phyloP scores from a whole-genome alignment of 139 green algal genomes.

The Axilococcus clingmanii region DNA sequence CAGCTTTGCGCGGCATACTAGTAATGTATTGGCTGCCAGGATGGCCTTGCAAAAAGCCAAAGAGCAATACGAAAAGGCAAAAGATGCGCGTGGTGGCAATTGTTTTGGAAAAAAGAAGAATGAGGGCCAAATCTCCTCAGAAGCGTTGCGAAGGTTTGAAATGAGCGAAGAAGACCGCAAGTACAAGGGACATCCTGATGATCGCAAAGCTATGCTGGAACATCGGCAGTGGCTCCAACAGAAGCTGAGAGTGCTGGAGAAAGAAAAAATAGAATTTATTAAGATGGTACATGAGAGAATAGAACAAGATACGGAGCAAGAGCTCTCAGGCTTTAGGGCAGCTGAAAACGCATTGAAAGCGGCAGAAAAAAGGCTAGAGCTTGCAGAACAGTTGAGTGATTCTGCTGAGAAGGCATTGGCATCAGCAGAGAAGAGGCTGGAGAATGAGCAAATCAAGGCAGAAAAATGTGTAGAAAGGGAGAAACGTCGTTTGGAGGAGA shows the following conservation, averaged over 20 bases:
- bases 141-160: constrained; percentile 27
- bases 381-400: not conserved
- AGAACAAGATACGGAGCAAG: not conserved
- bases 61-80: not conserved
- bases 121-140: not conserved
- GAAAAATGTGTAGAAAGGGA: constrained; percentile 8
- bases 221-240: constrained; percentile 29
- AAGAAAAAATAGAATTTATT: constrained; percentile 13
- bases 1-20: too few relatives aligned
- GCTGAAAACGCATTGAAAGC: not conserved
- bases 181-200: constrained; percentile 26
- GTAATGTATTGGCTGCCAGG: too few relatives aligned
- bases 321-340: not conserved
- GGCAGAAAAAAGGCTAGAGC: not conserved
- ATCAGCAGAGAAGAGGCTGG: constrained; percentile 15
- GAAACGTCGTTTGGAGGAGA: constrained; percentile 3
- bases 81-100: not conserved
- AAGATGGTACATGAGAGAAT: not conserved
- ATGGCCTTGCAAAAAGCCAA: too few relatives aligned
- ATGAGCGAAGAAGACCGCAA: constrained; percentile 15
- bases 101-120: not conserved
- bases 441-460: too few relatives aligned
- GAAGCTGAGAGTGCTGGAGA: constrained; percentile 18
- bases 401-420: constrained; percentile 7
- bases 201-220: constrained; percentile 41